Base-by-base conservation (phyloP, 2,329 filamentous ascomycete genomes). In the Sphaerostilbella broomeana region DNA sequence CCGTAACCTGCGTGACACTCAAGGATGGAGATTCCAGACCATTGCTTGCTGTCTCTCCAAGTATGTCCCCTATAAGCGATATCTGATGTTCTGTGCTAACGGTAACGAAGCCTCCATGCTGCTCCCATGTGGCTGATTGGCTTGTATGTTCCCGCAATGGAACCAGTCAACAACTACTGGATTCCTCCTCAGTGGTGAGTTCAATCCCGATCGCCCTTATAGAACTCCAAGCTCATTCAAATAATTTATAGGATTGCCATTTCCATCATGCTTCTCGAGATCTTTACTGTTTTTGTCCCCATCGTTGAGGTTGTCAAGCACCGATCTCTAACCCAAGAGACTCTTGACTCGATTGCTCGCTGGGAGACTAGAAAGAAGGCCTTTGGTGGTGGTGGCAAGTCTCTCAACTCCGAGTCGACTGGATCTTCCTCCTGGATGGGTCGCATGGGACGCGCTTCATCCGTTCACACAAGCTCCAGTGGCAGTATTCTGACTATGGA, bases 91-190 rank as follows among this genome's bases (percentile, higher is more conserved):
- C 15, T 21, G 30, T 13, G 15, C 38, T 40, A 47, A 35, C 28
- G 4, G 11, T 8, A 5, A 16, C 5, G 5, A 21, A 79, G 75
- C 40, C 68, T 84, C 15, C 78, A 73, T 40, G 79, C 78, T 16
- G 75, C 78, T 7, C 81, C 81, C 0, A 70, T 84, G 62, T 84
- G 79, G 79, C 68, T 84, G 25, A 58, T 79, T 17, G 79, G 75
- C 39, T 60, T 77, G 11, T 69, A 74, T 42, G 65, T 66, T 3
- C 69, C 73, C 5, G 63, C 48, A 7, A 72, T 80, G 63, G 62
- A 57, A 2, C 52, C 59, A 0, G 58, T 80, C 38, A 79, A 80
- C 54, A 51, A 59, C 10, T 71, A 70, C 53, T 79, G 69, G 47
- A 62, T 77, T 11, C 77, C 79, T 35, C 73, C 77, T 3, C 72